Percentiles rank a stretch among this genome's conserved stretches.
phyloP scores from a whole-genome alignment of 192 early-diverging fungal genomes.

The Neocallimastix lanati region DNA sequence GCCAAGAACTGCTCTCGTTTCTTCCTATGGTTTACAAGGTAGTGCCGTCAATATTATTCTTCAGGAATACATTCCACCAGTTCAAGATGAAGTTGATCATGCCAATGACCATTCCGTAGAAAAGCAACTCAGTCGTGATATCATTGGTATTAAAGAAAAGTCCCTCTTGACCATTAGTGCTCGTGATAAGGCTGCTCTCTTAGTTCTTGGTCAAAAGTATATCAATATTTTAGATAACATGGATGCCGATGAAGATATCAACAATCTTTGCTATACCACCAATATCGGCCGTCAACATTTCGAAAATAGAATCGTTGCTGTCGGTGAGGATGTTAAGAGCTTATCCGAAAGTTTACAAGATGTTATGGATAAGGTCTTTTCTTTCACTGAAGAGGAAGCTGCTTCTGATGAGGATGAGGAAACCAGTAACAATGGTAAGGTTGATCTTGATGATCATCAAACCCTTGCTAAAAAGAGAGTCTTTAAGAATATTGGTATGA shows the following conservation, averaged over 20 bases:
- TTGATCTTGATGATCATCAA: neutral
- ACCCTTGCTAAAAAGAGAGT: neutral
- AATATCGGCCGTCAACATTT: neutral
- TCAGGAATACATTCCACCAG: neutral
- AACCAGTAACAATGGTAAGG: no score
- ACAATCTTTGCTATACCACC: neutral
- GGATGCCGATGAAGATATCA: neutral
- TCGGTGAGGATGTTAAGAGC: neutral
- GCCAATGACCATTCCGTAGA: neutral
- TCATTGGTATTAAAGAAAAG: neutral
- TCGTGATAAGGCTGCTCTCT: neutral
- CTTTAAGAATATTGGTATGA: neutral
- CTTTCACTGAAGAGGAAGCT: no score
- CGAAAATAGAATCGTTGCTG: neutral
- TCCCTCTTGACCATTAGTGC: neutral
- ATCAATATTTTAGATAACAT: neutral
- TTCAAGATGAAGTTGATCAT: neutral
- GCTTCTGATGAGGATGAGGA: no score
- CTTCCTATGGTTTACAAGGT: slow-evolving; percentile 11
- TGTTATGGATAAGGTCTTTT: neutral
- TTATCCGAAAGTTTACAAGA: neutral
- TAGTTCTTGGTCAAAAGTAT: neutral
- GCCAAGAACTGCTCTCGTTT: slow-evolving; percentile 5
- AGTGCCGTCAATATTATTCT: slow-evolving; percentile 10
- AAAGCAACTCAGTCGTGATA: neutral